A percentile compares a stretch with the other conserved stretches of the same genome.
Evolutionary conservation across 2,329 filamentous ascomycete genomes (phyloP).

Genomic region (Colletotrichum sp.): DNA sequence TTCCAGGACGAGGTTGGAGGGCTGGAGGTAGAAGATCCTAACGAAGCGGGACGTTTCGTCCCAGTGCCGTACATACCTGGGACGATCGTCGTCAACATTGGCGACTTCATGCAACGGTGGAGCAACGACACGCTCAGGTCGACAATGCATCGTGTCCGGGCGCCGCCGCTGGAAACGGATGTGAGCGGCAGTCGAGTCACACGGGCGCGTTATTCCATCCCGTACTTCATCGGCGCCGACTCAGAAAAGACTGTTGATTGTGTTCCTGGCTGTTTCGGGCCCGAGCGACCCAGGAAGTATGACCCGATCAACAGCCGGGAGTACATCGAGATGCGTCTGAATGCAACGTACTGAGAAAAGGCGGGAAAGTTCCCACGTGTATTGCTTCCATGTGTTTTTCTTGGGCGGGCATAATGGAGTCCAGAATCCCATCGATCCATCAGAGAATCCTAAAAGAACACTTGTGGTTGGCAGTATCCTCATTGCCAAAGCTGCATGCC

Average conservation of each 20-base stretch:
- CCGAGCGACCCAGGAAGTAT: slow-evolving; percentile 52
- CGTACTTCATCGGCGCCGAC: slow-evolving; percentile 62
- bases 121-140: slow-evolving; percentile 40
- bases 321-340: slow-evolving; percentile 31
- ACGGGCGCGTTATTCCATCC: slow-evolving; percentile 60
- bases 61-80: slow-evolving; percentile 29
- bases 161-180: slow-evolving; percentile 14
- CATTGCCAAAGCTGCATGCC: background rate
- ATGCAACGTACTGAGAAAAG: slow-evolving; percentile 22
- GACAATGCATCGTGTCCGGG: slow-evolving; percentile 31
- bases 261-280: slow-evolving; percentile 49
- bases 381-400: background rate
- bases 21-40: slow-evolving; percentile 48
- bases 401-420: background rate
- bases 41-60: slow-evolving; percentile 37
- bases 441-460: background rate
- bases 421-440: background rate
- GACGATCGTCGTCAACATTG: slow-evolving; percentile 42
- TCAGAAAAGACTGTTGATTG: slow-evolving; percentile 55
- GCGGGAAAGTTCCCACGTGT: background rate
- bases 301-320: slow-evolving; percentile 40
- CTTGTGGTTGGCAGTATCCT: background rate
- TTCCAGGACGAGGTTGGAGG: slow-evolving; percentile 51
- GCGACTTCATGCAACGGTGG: slow-evolving; percentile 43
- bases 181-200: slow-evolving; percentile 44